Percentiles rank a stretch among this genome's conserved stretches.
Conservation (phyloP, 805 yeast species). For the Pichia insulana region DNA sequence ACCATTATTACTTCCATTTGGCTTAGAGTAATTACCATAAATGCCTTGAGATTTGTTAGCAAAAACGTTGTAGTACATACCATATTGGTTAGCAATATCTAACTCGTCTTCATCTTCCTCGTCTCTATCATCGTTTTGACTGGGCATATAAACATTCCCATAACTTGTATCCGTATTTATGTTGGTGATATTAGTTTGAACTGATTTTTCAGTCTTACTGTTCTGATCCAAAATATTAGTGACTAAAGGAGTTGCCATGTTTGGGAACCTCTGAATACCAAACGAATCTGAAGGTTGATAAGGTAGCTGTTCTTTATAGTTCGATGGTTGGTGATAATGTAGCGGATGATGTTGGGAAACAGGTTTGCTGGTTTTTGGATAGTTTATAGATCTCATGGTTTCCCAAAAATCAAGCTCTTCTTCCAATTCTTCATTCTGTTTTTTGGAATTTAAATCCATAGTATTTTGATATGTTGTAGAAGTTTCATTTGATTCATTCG, state of each 20-base stretch:
- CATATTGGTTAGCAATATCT: slow-evolving; percentile 27
- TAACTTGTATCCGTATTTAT: slow-evolving; percentile 4
- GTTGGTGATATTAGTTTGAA: slow-evolving; percentile 7
- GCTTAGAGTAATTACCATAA: slow-evolving; percentile 4
- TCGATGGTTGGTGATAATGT: slow-evolving; percentile 30
- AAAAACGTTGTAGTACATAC: slow-evolving; percentile 27
- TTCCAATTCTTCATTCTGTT: slow-evolving; percentile 39
- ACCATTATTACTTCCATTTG: not conserved
- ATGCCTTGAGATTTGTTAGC: slow-evolving; percentile 13
- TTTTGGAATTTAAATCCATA: slow-evolving; percentile 4
- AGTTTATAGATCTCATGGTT: slow-evolving; percentile 49
- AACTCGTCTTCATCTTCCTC: slow-evolving; percentile 28
- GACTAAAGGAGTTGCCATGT: slow-evolving; percentile 12
- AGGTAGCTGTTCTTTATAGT: slow-evolving; percentile 13
- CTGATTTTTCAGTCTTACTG: slow-evolving; percentile 4
- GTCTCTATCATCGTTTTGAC: slow-evolving; percentile 12
- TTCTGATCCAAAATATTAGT: slow-evolving; percentile 2
- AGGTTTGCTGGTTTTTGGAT: slow-evolving; percentile 30
- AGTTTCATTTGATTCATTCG: not conserved
- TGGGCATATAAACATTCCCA: slow-evolving; percentile 9
- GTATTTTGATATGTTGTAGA: not conserved
- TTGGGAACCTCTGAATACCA: slow-evolving; percentile 13
- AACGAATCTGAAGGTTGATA: slow-evolving; percentile 15
- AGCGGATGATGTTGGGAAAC: slow-evolving; percentile 50
- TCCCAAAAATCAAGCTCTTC: slow-evolving; percentile 70